These are phyloP conservation scores for Colletotrichum truncatum DNA, from an alignment of 2,329 filamentous ascomycete species.

Conservation along the genomic window DNA sequence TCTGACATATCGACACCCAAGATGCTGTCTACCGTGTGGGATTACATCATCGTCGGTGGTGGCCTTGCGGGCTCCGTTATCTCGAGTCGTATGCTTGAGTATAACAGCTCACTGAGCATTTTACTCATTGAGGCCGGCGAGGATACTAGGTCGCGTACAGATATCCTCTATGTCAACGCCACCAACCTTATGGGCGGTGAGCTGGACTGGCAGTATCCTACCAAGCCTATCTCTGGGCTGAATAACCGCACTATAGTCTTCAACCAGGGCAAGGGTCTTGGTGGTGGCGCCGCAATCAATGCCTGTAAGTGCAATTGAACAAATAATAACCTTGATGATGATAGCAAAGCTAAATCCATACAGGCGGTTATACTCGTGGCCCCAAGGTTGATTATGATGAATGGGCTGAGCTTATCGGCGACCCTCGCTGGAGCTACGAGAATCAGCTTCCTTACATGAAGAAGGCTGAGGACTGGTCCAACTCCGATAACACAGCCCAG, in stretches of 20 bases:
- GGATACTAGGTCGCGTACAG: constrained; percentile 33
- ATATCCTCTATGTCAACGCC: constrained; percentile 17
- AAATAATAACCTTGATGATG: not conserved
- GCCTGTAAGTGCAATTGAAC: not conserved
- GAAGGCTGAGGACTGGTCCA: constrained; percentile 33
- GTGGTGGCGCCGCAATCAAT: constrained; percentile 20
- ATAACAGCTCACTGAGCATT: constrained; percentile 39
- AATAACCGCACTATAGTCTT: not conserved
- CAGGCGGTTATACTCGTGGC: constrained; percentile 54
- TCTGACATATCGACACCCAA: not conserved
- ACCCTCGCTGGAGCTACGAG: constrained; percentile 52
- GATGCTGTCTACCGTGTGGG: constrained; percentile 25
- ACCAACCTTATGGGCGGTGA: constrained; percentile 30
- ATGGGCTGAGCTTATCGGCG: constrained; percentile 42
- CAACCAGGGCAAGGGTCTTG: constrained; percentile 20
- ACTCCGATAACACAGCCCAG: constrained; percentile 41
- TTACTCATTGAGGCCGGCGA: constrained; percentile 47
- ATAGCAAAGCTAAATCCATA: not conserved
- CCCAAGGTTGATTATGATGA: constrained; percentile 53
- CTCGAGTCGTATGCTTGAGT: constrained; percentile 41
- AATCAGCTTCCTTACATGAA: constrained; percentile 35
- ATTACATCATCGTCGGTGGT: constrained; percentile 49
- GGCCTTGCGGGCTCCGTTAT: constrained; percentile 47
- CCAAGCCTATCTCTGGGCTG: constrained; percentile 33
- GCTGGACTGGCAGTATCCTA: constrained; percentile 46